Conservation (phyloP, 2,329 filamentous ascomycete genomes). For the Epichloe sibirici region DNA sequence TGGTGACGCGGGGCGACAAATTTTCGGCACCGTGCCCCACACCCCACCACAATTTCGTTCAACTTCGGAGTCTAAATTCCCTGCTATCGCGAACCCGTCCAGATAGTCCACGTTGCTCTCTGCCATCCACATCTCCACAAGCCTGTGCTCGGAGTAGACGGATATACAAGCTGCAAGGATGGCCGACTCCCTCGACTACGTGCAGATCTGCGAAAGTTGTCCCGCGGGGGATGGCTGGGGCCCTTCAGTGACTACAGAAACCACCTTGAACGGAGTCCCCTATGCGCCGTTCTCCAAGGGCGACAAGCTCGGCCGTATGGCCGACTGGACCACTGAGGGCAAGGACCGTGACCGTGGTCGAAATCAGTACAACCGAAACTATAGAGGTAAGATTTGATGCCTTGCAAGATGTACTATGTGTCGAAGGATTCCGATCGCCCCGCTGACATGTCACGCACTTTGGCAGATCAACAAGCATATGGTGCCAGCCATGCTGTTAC, state of each 20-base stretch:
- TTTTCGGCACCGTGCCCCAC: constrained; percentile 20
- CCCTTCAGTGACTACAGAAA: constrained; percentile 68
- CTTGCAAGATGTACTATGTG: background rate
- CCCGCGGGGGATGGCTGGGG: constrained; percentile 79
- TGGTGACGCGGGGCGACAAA: constrained; percentile 16
- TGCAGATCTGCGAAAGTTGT: constrained; percentile 58
- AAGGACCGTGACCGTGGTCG: constrained; percentile 73
- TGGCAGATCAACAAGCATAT: constrained; percentile 86
- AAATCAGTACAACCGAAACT: constrained; percentile 85
- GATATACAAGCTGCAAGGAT: constrained; percentile 20
- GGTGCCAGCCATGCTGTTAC: constrained; percentile 75
- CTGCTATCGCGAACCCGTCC: constrained; percentile 12
- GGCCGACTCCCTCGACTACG: constrained; percentile 42
- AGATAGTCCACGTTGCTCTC: background rate
- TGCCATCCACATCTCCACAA: background rate
- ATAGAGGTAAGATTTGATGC: constrained; percentile 52
- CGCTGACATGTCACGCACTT: background rate
- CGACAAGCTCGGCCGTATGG: constrained; percentile 98
- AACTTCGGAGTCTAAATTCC: constrained; percentile 22
- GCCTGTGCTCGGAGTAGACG: background rate
- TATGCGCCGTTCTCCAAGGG: constrained; percentile 98
- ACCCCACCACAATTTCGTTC: constrained; percentile 32
- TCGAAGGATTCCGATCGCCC: background rate
- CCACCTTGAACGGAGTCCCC: constrained; percentile 84
- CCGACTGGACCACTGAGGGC: constrained; percentile 88